Conservation (phyloP, 1,284 basidiomycete species). For the Moniliella sp. region DNA sequence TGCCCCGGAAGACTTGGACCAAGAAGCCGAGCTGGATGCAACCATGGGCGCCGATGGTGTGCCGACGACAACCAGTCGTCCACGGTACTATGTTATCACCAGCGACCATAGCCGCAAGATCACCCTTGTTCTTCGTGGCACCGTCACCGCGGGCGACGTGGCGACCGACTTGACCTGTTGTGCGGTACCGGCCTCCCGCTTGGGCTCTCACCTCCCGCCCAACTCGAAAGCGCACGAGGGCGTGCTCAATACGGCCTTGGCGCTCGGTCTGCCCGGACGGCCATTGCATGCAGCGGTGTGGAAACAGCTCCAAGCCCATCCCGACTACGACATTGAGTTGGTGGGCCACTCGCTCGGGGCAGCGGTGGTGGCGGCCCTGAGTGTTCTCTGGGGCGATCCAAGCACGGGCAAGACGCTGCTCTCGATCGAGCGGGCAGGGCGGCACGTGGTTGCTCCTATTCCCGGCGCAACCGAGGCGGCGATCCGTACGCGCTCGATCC, state of each 20-base stretch:
- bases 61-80: conserved; percentile 2
- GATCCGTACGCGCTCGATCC: conserved; percentile 47
- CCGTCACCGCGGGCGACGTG: conserved; percentile 23
- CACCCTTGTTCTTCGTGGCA: conserved; percentile 23
- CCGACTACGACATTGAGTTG: conserved; percentile 43
- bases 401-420: conserved; percentile 1
- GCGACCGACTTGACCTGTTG: conserved; percentile 31
- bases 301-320: conserved; percentile 47
- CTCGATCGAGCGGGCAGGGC: too few species aligned
- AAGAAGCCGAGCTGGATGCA: too few species aligned
- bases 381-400: conserved; percentile 46
- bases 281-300: conserved; percentile 55
- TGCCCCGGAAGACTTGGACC: too few species aligned
- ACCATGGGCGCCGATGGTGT: too few species aligned
- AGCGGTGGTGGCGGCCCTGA: conserved; percentile 56
- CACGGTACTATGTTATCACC: conserved; percentile 19
- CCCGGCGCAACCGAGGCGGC: conserved; percentile 49
- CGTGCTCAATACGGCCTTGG: conserved; percentile 53
- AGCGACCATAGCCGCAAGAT: conserved; percentile 17
- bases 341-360: conserved; percentile 67
- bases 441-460: too few species aligned
- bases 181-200: background rate
- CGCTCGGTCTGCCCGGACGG: conserved; percentile 52
- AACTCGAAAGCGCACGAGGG: conserved; percentile 38
- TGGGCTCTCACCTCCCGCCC: background rate